Base-by-base conservation (phyloP, 495 filamentous ascomycete species). In the Penicillium simplicissimum region DNA sequence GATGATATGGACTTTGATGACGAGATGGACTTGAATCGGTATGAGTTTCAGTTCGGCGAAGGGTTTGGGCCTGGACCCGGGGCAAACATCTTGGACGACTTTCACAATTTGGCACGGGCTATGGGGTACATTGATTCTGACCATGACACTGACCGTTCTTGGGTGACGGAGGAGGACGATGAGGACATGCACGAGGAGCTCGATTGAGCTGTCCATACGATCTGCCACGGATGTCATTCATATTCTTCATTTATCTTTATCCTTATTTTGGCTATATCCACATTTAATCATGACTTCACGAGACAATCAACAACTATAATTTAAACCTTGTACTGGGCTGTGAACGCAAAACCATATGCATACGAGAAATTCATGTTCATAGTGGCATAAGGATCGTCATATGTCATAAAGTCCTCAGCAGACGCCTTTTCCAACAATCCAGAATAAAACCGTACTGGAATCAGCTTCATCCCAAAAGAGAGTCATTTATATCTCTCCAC, bases 301-400 rank as follows among this genome's bases (percentile, higher is more conserved):
- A 45, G 17, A 45, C 17, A 6, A 45, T 19, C 13, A n/a, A 14
- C 37, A 40, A 7, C 14, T 4, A 9, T 4, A 0, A 14, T 37
- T 14, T n/a, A 40, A 40, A 40, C 1, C 37, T 9, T 8, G 10
- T 37, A 14, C 36, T 4, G 14, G 5, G 11, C 11, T 14, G 9
- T 37, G 4, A 13, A 37, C 10, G 36, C 8, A 0, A 40, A n/a
- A n/a, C 14, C 15, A 40, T 3, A n/a, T 15, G n/a, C 37, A 40
- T 40, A 15, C 9, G 13, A 35, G 43, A 42, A 28, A 36, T 38
- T 25, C 36, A 14, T 31, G 14, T 37, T 55, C 28, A 55, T 14
- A n/a, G 36, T 31, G 53, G 23, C 53, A 42, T 42, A 31, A 25
- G 25, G 8, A 31, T 51, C 55, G 23, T 51, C 21, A 51, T 56